Base-by-base conservation (phyloP, 2,329 filamentous ascomycete genomes). In the Orbilia javanica region DNA sequence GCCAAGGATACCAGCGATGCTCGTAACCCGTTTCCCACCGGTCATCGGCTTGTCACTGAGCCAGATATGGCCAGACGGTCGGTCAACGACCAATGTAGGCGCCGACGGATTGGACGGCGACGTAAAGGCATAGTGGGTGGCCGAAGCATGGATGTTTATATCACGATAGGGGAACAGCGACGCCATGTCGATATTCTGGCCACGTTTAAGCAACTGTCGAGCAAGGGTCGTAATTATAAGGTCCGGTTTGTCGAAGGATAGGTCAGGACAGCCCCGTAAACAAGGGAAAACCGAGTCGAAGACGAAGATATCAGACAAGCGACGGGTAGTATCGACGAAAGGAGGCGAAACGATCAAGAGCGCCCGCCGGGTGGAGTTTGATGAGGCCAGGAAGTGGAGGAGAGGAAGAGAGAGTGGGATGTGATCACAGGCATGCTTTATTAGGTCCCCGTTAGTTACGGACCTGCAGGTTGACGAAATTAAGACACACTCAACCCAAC, bases 91-190 rank as follows among this genome's bases (percentile, higher is more conserved):
- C 64, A 99, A 88, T 8, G 93, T 93, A 13, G 93, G 93, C 29
- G 94, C 92, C 85, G 94, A 90, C 79, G 94, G 94, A 2, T 94
- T 95, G 0, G 96, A 98, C 29, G 96, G 96, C 29, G 96, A 99
- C 44, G 93, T 94, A 85, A 99, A 99, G 82, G 94, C 93, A 87
- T 99, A 99, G 83, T 96, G 92, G 82, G 95, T 93, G 82, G 93
- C 88, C 65, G 95, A 94, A 80, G 94, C 92, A 85, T 97, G 94
- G 84, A 99, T 90, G 85, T 98, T 99, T 87, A 98, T 96, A 87
- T 99, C 96, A 83, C 95, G 90, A 85, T 94, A 99, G 22, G 95
- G 96, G 70, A 91, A 86, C 68, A 85, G 84, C 70, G 84, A 84
- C 80, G 85, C 86, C 88, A 88, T 89, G 68, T 72, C 82, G 80